Percentiles rank a stretch among this genome's conserved stretches.
Evolutionary conservation across 768 basidiomycete species (phyloP).

Genomic region (Hygrophorus russula): DNA sequence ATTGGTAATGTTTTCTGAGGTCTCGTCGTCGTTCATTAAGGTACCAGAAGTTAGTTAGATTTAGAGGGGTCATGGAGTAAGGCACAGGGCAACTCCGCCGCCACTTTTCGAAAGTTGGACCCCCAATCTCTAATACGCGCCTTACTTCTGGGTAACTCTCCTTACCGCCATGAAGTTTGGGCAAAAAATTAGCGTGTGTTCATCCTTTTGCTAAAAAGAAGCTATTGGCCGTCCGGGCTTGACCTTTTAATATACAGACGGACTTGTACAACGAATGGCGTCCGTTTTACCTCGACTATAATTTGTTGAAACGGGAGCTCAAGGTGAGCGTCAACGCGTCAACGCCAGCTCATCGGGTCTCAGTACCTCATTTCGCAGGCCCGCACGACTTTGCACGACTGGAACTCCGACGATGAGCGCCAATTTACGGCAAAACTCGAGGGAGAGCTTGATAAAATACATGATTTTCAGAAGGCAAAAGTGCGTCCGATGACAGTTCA

Average conservation of each 20-base stretch:
- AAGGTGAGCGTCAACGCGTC: conserved; percentile 41
- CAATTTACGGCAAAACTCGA: conserved; percentile 75
- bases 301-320: conserved; percentile 78
- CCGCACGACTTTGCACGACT: conserved; percentile 40
- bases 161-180: conserved; percentile 65
- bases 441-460: conserved; percentile 85
- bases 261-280: conserved; percentile 88
- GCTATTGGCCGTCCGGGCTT: background rate
- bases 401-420: conserved; percentile 72
- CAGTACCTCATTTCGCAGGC: conserved; percentile 6
- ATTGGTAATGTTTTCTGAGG: too few species aligned
- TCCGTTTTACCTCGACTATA: conserved; percentile 85
- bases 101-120: too few species aligned
- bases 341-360: too few species aligned
- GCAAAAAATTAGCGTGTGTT: conserved; percentile 56
- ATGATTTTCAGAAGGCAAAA: conserved; percentile 88
- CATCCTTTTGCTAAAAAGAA: background rate
- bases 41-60: too few species aligned
- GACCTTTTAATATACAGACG: conserved; percentile 48
- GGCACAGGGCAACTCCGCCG: too few species aligned
- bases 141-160: too few species aligned
- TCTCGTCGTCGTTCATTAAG: too few species aligned
- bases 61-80: too few species aligned
- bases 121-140: too few species aligned
- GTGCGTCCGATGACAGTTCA: conserved; percentile 22